Percentiles rank a stretch among this genome's conserved stretches.
Evolutionary conservation across 345 rosid species (phyloP).

Genomic region (Populus nigra): DNA sequence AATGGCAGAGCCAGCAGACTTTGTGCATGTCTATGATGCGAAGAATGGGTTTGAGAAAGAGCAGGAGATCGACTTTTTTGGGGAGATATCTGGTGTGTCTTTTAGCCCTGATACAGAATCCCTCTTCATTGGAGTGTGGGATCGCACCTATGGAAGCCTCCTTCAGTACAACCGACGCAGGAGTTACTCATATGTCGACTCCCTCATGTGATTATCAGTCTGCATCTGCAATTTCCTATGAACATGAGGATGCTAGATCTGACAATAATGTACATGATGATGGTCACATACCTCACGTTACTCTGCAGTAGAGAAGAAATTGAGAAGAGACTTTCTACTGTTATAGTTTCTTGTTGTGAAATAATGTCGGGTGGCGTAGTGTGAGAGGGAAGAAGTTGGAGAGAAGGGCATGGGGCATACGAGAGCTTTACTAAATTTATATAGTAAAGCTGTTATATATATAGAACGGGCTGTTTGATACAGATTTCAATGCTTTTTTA

Average conservation of each 20-base stretch:
- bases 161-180: conserved; percentile 55
- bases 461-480: too few species aligned
- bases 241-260: conserved; percentile 12
- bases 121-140: conserved; percentile 58
- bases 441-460: too few species aligned
- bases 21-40: conserved; percentile 55
- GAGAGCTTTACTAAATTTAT: too few species aligned
- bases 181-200: conserved; percentile 44
- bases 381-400: conserved; percentile 1
- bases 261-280: conserved; percentile 16
- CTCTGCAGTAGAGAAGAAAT: conserved; percentile 7
- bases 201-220: conserved; percentile 32
- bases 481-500: too few species aligned
- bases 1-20: conserved; percentile 63
- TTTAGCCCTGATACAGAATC: conserved; percentile 61
- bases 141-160: conserved; percentile 65
- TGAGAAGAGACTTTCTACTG: not conserved
- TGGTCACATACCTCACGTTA: conserved; percentile 12
- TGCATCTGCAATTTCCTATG: conserved; percentile 14
- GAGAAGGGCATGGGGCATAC: not conserved
- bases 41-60: conserved; percentile 52
- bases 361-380: conserved; percentile 3
- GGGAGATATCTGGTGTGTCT: conserved; percentile 60
- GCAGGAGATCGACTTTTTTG: conserved; percentile 63
- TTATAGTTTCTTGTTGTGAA: conserved; percentile 10